Evolutionary conservation across 768 basidiomycete species (phyloP), one percentile per base, ranked within the genome.

Genomic region (Pleurotus djamor): DNA sequence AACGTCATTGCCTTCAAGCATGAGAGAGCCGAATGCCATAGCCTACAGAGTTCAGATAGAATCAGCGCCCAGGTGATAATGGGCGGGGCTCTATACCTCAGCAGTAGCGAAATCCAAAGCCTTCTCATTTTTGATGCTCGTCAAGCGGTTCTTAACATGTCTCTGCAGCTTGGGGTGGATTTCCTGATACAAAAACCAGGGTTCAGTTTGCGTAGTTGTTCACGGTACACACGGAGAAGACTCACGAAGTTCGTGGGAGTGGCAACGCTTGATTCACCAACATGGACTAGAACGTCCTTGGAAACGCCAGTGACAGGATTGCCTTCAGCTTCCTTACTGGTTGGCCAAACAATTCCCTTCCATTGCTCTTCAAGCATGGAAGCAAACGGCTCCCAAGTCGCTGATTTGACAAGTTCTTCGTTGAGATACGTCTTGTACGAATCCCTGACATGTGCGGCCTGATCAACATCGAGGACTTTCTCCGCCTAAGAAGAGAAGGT

Each of bases 21-120:
- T 83, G 36, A 96, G 78, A 1, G 92, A 86, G 0, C 95, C 95
- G 65, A 95, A 92, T 0, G 95, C 94, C 71, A 97, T 72, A 0
- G 92, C 91, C 91, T 92, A 58, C 8, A 48, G 10, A 17, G 54
- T 14, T 7, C 28, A 17, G n/a, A 28, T 28, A 28, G 21, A 28
- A 28, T 28, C 21, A 28, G 21, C 21, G 21, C 21, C 21, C 21
- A 28, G 21, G 21, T 28, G 21, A 28, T 28, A 33, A 43, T 32
- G 3, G 4, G 64, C 76, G 5, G 21, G 21, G 21, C 21, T 28
- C 21, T 28, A 28, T 45, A 88, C 92, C 78, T 97, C 95, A 4
- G 92, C 94, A 45, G 91, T 92, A 0, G 92, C 91, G 82, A 92
- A 96, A 69, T 96, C 94, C 35, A 97, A 71, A 0, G 89, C 89